phyloP scores from a whole-genome alignment of 176 grass and related monocot species.

The Tillandsia fasciculata region DNA sequence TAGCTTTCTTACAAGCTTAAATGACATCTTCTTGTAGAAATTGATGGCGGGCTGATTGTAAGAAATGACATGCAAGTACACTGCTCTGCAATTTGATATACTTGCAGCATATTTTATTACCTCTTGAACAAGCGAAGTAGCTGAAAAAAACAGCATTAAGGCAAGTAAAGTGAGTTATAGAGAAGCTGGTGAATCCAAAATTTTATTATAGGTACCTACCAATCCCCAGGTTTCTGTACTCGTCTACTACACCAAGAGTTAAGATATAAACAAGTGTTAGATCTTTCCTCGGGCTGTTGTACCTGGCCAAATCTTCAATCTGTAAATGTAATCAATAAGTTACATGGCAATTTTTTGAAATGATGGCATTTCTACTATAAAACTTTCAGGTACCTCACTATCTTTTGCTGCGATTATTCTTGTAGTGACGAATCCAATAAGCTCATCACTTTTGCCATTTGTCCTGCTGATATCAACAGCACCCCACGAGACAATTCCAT shows the following conservation, averaged over 20 bases:
- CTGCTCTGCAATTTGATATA: slow-evolving; percentile 77
- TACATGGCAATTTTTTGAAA: not conserved
- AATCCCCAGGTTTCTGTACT: slow-evolving; percentile 88
- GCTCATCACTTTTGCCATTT: slow-evolving; percentile 56
- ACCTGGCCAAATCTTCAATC: slow-evolving; percentile 93
- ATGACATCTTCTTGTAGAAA: slow-evolving; percentile 97
- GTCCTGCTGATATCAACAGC: slow-evolving; percentile 73
- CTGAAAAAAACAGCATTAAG: slow-evolving; percentile 39
- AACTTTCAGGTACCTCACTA: slow-evolving; percentile 51
- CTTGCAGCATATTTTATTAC: slow-evolving; percentile 92
- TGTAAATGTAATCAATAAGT: slow-evolving; percentile 35
- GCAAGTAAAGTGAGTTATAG: not conserved
- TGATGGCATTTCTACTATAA: not conserved
- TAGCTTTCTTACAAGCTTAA: slow-evolving; percentile 77
- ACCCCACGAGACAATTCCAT: slow-evolving; percentile 87
- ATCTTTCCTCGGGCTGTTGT: slow-evolving; percentile 60
- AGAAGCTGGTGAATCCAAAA: slow-evolving; percentile 7
- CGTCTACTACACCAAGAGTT: slow-evolving; percentile 75
- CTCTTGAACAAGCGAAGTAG: slow-evolving; percentile 73
- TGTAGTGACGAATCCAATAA: slow-evolving; percentile 89
- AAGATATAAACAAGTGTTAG: slow-evolving; percentile 74
- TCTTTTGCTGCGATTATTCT: slow-evolving; percentile 71
- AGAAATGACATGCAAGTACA: slow-evolving; percentile 98
- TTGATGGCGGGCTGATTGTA: slow-evolving; percentile 91
- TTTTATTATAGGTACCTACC: slow-evolving; percentile 34